Evolutionary conservation across 2,329 filamentous ascomycete genomes (phyloP).

Genomic region (Aspergillus fumigatiaffinis): DNA sequence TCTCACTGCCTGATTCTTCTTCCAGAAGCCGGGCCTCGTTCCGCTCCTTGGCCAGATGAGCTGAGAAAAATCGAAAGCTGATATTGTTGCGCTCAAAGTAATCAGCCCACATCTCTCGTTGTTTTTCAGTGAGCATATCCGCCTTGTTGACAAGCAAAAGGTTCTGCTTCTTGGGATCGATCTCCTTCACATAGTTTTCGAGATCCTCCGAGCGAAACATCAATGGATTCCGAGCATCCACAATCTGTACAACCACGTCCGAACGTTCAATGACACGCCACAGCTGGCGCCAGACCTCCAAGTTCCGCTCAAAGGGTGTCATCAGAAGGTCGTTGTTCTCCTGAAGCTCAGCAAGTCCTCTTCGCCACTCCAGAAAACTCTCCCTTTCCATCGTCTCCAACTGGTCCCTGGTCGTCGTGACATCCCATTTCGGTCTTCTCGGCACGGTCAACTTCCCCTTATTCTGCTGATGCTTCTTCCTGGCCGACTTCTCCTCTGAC

Average conservation of each 20-base stretch:
- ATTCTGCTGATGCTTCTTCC: constrained; percentile 81
- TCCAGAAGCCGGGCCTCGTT: constrained; percentile 66
- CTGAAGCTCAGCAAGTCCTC: constrained; percentile 85
- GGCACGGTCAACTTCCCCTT: constrained; percentile 79
- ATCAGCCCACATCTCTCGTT: constrained; percentile 78
- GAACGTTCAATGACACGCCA: constrained; percentile 98
- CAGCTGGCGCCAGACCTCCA: constrained; percentile 96
- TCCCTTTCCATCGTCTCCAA: constrained; percentile 76
- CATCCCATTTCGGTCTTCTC: constrained; percentile 82
- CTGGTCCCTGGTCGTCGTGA: constrained; percentile 75
- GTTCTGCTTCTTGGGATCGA: constrained; percentile 84
- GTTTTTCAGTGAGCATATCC: constrained; percentile 92
- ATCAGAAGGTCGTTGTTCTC: constrained; percentile 92
- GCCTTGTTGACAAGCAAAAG: constrained; percentile 95
- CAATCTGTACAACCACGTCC: constrained; percentile 94
- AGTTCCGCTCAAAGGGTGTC: constrained; percentile 95
- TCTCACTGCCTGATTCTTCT: constrained; percentile 41
- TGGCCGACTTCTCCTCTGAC: constrained; percentile 71
- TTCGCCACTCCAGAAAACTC: constrained; percentile 79
- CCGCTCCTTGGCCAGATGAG: constrained; percentile 81
- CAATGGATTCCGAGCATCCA: constrained; percentile 91
- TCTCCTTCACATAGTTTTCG: constrained; percentile 89
- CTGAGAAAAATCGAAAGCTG: constrained; percentile 94
- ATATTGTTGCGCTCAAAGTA: constrained; percentile 79
- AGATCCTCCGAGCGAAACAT: constrained; percentile 93